These are phyloP conservation scores for Gryganskiella cystojenkinii DNA, from an alignment of 192 early-diverging fungal species.

Conservation along the genomic window DNA sequence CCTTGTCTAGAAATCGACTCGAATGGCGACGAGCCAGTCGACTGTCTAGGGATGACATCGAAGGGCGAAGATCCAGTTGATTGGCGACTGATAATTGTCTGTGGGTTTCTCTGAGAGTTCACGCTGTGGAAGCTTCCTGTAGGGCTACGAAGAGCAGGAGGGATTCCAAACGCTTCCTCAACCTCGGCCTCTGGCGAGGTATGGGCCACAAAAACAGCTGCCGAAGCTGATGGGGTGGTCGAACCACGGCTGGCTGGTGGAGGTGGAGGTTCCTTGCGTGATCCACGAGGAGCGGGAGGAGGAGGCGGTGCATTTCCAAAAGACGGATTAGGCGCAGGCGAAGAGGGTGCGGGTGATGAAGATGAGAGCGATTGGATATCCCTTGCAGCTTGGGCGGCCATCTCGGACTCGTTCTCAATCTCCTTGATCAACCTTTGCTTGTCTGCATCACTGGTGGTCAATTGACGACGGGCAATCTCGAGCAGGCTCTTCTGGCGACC, in stretches of 20 bases:
- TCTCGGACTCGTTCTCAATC: slow-evolving; percentile 52
- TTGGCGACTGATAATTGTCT: slow-evolving; percentile 21
- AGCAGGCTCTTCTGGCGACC: slow-evolving; percentile 68
- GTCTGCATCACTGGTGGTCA: slow-evolving; percentile 68
- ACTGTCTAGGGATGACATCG: slow-evolving; percentile 32
- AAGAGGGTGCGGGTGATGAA: background rate
- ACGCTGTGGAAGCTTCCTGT: slow-evolving; percentile 49
- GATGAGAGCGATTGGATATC: slow-evolving; percentile 19
- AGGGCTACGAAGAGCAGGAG: slow-evolving; percentile 41
- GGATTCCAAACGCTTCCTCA: slow-evolving; percentile 50
- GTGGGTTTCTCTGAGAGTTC: slow-evolving; percentile 12
- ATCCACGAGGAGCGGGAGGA: slow-evolving; percentile 46
- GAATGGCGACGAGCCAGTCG: slow-evolving; percentile 40
- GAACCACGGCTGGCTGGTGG: slow-evolving; percentile 50
- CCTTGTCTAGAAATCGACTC: slow-evolving; percentile 15
- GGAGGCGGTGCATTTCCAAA: slow-evolving; percentile 15
- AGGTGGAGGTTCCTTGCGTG: slow-evolving; percentile 49
- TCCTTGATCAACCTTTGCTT: slow-evolving; percentile 69
- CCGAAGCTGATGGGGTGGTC: slow-evolving; percentile 1
- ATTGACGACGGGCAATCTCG: slow-evolving; percentile 73
- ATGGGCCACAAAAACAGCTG: slow-evolving; percentile 2
- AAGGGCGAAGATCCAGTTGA: slow-evolving; percentile 45
- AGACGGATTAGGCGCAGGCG: background rate
- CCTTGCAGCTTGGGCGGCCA: slow-evolving; percentile 24
- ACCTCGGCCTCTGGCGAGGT: slow-evolving; percentile 37